Evolutionary conservation across 441 rosid species (phyloP), one percentile per base, ranked within the genome.

Genomic region (Aleurites moluccanus): DNA sequence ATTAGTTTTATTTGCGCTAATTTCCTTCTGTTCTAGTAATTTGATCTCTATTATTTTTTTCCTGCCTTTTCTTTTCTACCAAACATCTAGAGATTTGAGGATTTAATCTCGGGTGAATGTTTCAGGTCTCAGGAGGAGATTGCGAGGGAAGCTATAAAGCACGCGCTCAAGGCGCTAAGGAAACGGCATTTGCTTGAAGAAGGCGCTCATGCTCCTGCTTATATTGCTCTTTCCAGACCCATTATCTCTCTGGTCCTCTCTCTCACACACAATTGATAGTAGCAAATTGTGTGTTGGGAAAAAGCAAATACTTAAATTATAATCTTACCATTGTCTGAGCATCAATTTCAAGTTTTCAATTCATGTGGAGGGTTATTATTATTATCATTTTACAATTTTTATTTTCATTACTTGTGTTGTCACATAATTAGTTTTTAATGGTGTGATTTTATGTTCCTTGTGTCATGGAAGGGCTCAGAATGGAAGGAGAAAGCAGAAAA

Each of bases 401-500:
- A 7, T 9, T 33, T 15, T 57, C 10, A 4, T 72, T 33, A 28
- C 42, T 15, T 10, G 6, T 45, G 28, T 21, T 45, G 44, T 3
- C 16, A 9, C 55, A 6, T 40, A 16, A 14, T 70, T 70, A 6
- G 28, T 14, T 38, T 27, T 57, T 60, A 30, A 60, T 71, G 61
- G 50, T 73, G 47, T 80, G 57, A 76, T 69, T 56, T 74, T 57
- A 61, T 73, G 55, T 78, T 64, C 20, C 63, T 3, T 67, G 4
- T 78, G 3, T 78, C 30, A 68, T 63, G 78, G 73, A 80, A 93
- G 98, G 91, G 97, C 4, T 92, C 92, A 3, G 99, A 96, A 77
- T 92, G 99, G 99, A 93, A 93, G 76, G 99, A 92, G 84, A 96
- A 96, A 77, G 87, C 90, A 11, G 96, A 93, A 74, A 87, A 81